Percentiles rank a stretch among this genome's conserved stretches.
phyloP scores from a whole-genome alignment of 1,139 yeast genomes.

The Pichia sp. region DNA sequence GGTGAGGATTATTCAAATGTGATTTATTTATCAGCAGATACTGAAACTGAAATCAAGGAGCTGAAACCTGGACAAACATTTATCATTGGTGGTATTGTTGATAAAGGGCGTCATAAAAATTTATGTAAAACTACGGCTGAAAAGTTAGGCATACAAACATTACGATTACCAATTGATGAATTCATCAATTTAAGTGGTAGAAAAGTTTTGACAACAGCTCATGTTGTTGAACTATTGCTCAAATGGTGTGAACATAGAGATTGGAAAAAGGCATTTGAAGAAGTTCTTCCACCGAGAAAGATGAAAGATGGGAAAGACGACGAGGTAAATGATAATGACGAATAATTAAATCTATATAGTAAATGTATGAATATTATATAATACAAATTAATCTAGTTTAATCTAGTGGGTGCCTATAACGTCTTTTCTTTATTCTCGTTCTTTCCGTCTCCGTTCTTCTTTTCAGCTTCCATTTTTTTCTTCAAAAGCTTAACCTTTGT shows the following conservation, averaged over 20 bases:
- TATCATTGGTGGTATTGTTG: slow-evolving; percentile 93
- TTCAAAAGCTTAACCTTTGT: slow-evolving; percentile 31
- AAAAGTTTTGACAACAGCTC: slow-evolving; percentile 86
- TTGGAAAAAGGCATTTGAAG: slow-evolving; percentile 84
- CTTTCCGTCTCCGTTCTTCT: slow-evolving; percentile 1
- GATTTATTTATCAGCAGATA: slow-evolving; percentile 82
- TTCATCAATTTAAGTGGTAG: slow-evolving; percentile 79
- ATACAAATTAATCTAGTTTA: background rate
- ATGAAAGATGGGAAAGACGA: slow-evolving; percentile 22
- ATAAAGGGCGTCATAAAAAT: slow-evolving; percentile 83
- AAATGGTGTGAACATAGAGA: slow-evolving; percentile 72
- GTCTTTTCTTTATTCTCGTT: background rate
- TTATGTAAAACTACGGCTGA: slow-evolving; percentile 80
- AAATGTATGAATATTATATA: background rate
- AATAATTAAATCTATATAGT: background rate
- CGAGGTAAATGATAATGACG: background rate
- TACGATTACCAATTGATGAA: slow-evolving; percentile 81
- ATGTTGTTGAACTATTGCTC: slow-evolving; percentile 80
- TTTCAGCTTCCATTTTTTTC: slow-evolving; percentile 5
- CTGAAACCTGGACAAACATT: slow-evolving; percentile 69
- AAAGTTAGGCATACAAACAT: slow-evolving; percentile 53
- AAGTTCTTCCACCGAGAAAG: slow-evolving; percentile 78
- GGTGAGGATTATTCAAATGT: slow-evolving; percentile 38
- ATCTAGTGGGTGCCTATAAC: background rate
- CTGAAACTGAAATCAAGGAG: slow-evolving; percentile 56